phyloP scores from a whole-genome alignment of 352 stramenopile genomes.

The Phytophthora litchii region DNA sequence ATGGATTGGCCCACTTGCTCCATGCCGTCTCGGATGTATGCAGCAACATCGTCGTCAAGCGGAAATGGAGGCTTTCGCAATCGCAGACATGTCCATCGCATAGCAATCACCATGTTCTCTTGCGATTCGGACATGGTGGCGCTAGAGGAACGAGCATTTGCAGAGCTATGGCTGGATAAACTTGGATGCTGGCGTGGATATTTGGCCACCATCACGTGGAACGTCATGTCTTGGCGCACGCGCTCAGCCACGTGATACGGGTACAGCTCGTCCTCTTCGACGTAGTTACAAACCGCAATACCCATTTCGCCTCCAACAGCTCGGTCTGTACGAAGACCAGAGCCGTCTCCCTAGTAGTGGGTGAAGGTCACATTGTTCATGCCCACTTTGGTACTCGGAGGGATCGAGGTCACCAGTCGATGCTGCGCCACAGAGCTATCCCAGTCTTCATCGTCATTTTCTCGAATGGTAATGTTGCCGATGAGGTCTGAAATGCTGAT shows the following conservation, averaged over 20 bases:
- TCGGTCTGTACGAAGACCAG: slow-evolving; percentile 14
- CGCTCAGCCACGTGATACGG: slow-evolving; percentile 43
- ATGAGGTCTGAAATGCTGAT: slow-evolving; percentile 46
- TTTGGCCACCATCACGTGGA: slow-evolving; percentile 41
- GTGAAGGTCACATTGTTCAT: slow-evolving; percentile 51
- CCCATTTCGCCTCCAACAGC: slow-evolving; percentile 33
- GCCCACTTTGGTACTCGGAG: slow-evolving; percentile 36
- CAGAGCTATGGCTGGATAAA: neutral
- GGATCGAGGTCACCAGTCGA: slow-evolving; percentile 43
- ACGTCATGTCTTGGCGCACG: slow-evolving; percentile 57
- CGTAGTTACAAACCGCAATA: slow-evolving; percentile 44
- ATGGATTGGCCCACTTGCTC: slow-evolving; percentile 29
- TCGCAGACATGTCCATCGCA: slow-evolving; percentile 42
- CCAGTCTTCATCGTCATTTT: slow-evolving; percentile 44
- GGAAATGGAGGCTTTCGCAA: slow-evolving; percentile 36
- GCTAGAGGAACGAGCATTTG: neutral
- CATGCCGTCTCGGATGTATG: slow-evolving; percentile 32
- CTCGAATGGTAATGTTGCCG: slow-evolving; percentile 49
- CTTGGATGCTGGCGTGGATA: slow-evolving; percentile 18
- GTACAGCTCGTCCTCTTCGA: slow-evolving; percentile 55
- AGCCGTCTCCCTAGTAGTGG: slow-evolving; percentile 36
- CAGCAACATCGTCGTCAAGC: slow-evolving; percentile 28
- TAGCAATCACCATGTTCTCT: slow-evolving; percentile 33
- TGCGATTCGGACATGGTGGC: slow-evolving; percentile 4
- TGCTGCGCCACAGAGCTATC: slow-evolving; percentile 42